Evolutionary conservation across 345 rosid genomes (phyloP), one percentile per base, ranked within the genome.

Genomic region (Eucalyptus virginea): DNA sequence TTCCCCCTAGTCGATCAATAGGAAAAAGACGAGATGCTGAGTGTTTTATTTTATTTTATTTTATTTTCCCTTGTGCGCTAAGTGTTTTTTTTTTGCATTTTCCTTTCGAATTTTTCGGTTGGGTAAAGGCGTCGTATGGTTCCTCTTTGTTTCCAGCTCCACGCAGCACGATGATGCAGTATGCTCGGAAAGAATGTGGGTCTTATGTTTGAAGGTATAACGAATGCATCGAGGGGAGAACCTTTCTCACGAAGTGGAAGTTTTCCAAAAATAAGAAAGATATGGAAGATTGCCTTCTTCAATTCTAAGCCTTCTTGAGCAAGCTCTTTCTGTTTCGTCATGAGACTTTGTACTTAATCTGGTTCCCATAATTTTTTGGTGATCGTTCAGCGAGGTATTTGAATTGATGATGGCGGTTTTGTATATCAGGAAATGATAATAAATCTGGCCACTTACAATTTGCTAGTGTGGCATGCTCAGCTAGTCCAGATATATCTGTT

Each of bases 261-360:
- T 97, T 99, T 86, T 96, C 97, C 58, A 90, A 95, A 81, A 96
- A 96, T 89, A 95, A 97, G 90, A 95, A 93, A 89, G 98, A 10
- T 48, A 1, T 12, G 49, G 14, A 48, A 12, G 12, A 48, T 11
- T 48, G 49, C 49, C 4, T 11, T 47, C 14, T 5, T 47, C 95
- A 93, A 44, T 98, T 52, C 98, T 97, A 91, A 93, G 99, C 91
- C 88, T 11, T 9, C 45, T 34, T 62, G 69, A 62, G 14, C 69
- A 62, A 13, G 7, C 17, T 13, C 69, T 30, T 10, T 47, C 34
- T 62, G 4, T 62, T 62, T 62, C 5, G 34, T 13, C 34, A 13
- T 28, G 69, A 28, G 14, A 60, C 67, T 60, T 12, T 58, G 67
- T 58, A 28, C n/a, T 28, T 11, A 26, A 60, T 26, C 14, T 13